Evolutionary conservation across 257 asterid genomes (phyloP).

Genomic region (Solanum dulcamara): DNA sequence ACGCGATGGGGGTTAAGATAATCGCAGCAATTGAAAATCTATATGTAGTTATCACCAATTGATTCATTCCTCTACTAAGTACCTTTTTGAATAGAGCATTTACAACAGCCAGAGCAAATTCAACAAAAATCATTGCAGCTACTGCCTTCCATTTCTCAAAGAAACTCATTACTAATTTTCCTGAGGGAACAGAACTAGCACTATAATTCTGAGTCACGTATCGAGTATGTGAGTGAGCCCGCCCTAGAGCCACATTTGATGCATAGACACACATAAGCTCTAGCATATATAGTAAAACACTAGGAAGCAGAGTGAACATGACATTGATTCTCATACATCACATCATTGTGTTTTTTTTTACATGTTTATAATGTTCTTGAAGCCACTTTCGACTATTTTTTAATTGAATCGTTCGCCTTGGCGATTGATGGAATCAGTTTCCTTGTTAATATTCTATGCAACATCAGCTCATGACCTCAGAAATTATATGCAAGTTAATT

Average conservation of each 20-base stretch:
- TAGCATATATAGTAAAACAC: neutral
- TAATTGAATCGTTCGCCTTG: neutral
- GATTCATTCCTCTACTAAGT: neutral
- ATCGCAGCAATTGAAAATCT: neutral
- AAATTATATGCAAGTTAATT: neutral
- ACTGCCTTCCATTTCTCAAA: neutral
- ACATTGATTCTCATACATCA: neutral
- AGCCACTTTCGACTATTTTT: neutral
- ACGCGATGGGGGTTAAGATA: neutral
- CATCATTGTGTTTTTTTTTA: neutral
- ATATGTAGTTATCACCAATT: neutral
- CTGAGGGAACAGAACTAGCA: neutral
- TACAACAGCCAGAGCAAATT: constrained; percentile 1
- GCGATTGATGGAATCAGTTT: neutral
- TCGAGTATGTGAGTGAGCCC: neutral
- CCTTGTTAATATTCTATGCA: neutral
- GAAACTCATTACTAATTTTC: neutral
- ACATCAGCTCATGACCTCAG: constrained; percentile 1
- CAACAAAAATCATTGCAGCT: neutral
- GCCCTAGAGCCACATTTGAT: neutral
- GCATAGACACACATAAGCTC: neutral
- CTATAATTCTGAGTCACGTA: neutral
- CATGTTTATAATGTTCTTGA: neutral
- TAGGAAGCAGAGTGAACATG: neutral
- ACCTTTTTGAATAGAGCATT: neutral